These are phyloP conservation scores for Eustoma russellianum DNA, from an alignment of 257 asterid species.

Conservation along the genomic window DNA sequence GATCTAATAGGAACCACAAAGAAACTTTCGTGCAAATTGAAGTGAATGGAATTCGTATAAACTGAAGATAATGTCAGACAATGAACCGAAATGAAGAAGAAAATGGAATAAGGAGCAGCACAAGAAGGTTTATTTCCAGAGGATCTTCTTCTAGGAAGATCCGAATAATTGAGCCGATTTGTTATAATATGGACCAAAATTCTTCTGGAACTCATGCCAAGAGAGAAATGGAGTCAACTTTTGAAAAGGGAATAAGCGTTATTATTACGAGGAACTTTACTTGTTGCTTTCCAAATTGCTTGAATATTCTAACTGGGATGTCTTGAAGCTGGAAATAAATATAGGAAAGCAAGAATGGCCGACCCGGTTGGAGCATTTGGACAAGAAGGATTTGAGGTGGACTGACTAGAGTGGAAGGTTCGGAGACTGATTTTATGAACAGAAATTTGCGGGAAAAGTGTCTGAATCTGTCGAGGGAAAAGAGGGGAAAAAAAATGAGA, in stretches of 20 bases:
- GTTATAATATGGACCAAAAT: slow-evolving; percentile 12
- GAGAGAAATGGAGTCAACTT: not conserved
- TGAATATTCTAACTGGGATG: not conserved
- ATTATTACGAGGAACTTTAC: slow-evolving; percentile 3
- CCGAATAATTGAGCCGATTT: slow-evolving; percentile 34
- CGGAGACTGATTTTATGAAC: too few species aligned
- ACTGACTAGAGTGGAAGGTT: not conserved
- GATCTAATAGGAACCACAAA: too few species aligned
- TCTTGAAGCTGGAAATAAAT: not conserved
- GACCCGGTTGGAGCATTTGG: not conserved
- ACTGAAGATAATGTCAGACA: not conserved
- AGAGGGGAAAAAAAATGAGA: not conserved
- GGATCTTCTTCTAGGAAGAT: slow-evolving; percentile 30
- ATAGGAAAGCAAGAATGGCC: not conserved
- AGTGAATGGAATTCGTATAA: too few species aligned
- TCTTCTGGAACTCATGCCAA: slow-evolving; percentile 20
- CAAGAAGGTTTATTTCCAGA: slow-evolving; percentile 19
- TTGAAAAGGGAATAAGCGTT: slow-evolving; percentile 6
- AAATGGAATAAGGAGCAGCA: not conserved
- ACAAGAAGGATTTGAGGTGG: not conserved
- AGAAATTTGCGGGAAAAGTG: not conserved
- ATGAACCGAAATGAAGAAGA: slow-evolving; percentile 2
- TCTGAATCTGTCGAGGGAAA: not conserved
- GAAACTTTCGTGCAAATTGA: too few species aligned
- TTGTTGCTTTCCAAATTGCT: not conserved